phyloP scores from a whole-genome alignment of 1,284 basidiomycete genomes.

The Ganoderma lucidum region DNA sequence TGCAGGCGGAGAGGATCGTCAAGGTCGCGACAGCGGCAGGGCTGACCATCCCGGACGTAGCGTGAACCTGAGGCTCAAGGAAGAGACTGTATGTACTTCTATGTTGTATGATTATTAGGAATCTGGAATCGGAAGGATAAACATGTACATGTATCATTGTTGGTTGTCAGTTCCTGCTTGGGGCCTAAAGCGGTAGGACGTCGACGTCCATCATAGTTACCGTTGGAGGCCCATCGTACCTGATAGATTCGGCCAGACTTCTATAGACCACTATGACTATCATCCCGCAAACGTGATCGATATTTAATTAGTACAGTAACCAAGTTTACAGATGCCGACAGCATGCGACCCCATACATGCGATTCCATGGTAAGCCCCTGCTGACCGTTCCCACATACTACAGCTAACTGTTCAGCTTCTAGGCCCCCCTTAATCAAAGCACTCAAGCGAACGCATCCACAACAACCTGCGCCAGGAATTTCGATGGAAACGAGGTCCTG shows the following conservation, averaged over 20 bases:
- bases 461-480: neutral
- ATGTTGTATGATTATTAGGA: neutral
- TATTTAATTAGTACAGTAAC: neutral
- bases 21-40: conserved; percentile 70
- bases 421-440: neutral
- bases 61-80: conserved; percentile 12
- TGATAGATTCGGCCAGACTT: neutral
- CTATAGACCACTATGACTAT: neutral
- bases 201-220: neutral
- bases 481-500: neutral
- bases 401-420: neutral
- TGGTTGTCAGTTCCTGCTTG: too few species aligned
- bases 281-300: neutral
- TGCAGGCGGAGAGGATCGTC: conserved; percentile 73
- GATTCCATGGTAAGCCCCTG: neutral
- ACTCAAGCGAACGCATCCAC: neutral
- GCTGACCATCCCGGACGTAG: conserved; percentile 60
- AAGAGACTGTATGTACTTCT: neutral
- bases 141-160: neutral
- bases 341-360: neutral
- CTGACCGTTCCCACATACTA: neutral
- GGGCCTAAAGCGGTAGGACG: neutral
- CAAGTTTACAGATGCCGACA: neutral
- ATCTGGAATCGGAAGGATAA: neutral
- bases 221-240: neutral